Evolutionary conservation across 108 stramenopile genomes (phyloP).

Genomic region (Asterionellopsis glacialis): DNA sequence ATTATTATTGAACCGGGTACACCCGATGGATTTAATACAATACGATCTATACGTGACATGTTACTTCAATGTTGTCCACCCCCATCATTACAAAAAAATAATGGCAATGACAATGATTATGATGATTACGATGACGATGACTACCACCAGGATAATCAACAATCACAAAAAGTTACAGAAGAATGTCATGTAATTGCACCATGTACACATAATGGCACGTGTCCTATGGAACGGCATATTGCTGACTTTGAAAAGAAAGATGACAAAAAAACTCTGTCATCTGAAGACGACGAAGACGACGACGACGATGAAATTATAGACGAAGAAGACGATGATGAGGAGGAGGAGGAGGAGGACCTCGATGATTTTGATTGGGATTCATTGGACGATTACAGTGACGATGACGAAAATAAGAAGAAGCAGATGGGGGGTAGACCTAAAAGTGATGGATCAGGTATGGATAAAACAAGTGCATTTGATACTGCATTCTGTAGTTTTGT

Average conservation of each 20-base stretch:
- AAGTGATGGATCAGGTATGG: too few species aligned
- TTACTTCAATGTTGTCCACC: constrained; percentile 77
- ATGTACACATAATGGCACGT: constrained; percentile 75
- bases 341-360: constrained; percentile 28
- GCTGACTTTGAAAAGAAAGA: constrained; percentile 6
- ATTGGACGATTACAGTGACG: constrained; percentile 16
- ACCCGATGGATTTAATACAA: constrained; percentile 77
- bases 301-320: constrained; percentile 10
- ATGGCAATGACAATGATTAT: constrained; percentile 7
- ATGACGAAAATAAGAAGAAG: constrained; percentile 12
- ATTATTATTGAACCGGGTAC: constrained; percentile 84
- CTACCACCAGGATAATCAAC: not conserved
- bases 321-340: constrained; percentile 9
- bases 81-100: constrained; percentile 18
- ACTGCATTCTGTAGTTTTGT: constrained; percentile 80
- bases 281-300: not conserved
- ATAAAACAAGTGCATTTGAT: constrained; percentile 46
- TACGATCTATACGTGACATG: constrained; percentile 74
- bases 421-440: constrained; percentile 4
- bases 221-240: constrained; percentile 68
- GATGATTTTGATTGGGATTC: constrained; percentile 26
- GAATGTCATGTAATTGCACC: constrained; percentile 81
- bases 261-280: constrained; percentile 30
- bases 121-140: constrained; percentile 14
- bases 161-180: constrained; percentile 9